A percentile compares a stretch with the other conserved stretches of the same genome.
Conservation (phyloP, 2,329 filamentous ascomycete genomes). For the Epichloe bromicola region DNA sequence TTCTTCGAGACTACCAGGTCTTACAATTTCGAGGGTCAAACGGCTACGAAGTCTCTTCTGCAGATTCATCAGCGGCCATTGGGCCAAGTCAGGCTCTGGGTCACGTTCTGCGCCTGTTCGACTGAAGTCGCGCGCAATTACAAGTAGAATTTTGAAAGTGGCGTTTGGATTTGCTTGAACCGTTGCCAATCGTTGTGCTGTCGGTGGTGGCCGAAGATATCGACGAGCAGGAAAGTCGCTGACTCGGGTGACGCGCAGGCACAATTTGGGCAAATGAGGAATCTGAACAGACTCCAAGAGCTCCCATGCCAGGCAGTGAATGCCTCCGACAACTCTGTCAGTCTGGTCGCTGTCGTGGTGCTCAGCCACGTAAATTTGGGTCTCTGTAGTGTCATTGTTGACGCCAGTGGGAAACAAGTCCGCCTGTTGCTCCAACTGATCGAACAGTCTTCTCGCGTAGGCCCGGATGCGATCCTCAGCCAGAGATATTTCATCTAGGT, state of each 20-base stretch:
- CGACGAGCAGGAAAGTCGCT: conserved; percentile 11
- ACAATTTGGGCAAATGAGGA: conserved; percentile 9
- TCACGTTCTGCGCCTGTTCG: conserved; percentile 13
- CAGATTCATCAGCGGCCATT: conserved; percentile 17
- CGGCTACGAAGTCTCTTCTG: conserved; percentile 15
- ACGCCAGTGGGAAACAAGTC: conserved; percentile 4
- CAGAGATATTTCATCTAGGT: conserved; percentile 5
- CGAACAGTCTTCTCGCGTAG: conserved; percentile 11
- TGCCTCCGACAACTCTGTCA: conserved; percentile 4
- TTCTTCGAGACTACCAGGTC: conserved; percentile 14
- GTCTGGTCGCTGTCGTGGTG: conserved; percentile 9
- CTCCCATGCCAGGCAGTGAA: conserved; percentile 18
- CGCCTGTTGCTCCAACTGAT: conserved; percentile 9
- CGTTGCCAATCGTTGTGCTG: conserved; percentile 8
- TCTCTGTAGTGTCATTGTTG: conserved; percentile 5
- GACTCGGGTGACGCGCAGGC: conserved; percentile 13
- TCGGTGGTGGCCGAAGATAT: conserved; percentile 1
- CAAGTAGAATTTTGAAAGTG: conserved; percentile 15
- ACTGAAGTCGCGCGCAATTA: conserved; percentile 16
- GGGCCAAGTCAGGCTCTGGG: conserved; percentile 17
- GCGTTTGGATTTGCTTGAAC: conserved; percentile 10
- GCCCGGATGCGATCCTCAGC: conserved; percentile 11
- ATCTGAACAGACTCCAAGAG: conserved; percentile 13
- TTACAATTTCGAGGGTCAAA: conserved; percentile 14
- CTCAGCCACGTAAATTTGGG: conserved; percentile 15